Conservation (phyloP, 192 early-diverging fungal genomes). For the Backusella parvicylindrica region DNA sequence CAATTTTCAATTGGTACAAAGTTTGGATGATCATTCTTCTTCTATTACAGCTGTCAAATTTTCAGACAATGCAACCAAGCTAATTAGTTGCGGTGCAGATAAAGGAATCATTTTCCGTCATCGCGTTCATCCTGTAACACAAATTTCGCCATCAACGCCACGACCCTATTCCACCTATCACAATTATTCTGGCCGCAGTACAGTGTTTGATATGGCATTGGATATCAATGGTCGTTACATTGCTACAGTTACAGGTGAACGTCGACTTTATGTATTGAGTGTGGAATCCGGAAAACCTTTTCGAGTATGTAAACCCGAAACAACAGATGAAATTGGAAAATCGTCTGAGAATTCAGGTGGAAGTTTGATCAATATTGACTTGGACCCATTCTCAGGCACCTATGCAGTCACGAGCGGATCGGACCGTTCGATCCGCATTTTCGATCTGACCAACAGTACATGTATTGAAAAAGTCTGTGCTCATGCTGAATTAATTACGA, state of each 20-base stretch:
- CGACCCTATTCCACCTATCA: conserved; percentile 55
- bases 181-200: conserved; percentile 63
- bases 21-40: conserved; percentile 82
- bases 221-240: conserved; percentile 53
- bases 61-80: conserved; percentile 52
- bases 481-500: conserved; percentile 74
- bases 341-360: conserved; percentile 40
- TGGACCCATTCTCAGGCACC: conserved; percentile 66
- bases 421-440: conserved; percentile 68
- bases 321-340: conserved; percentile 34
- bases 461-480: conserved; percentile 58
- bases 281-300: conserved; percentile 66
- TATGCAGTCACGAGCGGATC: conserved; percentile 61
- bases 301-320: conserved; percentile 55
- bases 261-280: conserved; percentile 58
- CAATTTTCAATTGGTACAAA: conserved; percentile 65
- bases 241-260: conserved; percentile 66
- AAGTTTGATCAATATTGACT: conserved; percentile 58
- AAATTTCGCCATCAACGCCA: conserved; percentile 11
- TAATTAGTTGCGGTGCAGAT: conserved; percentile 80
- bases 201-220: conserved; percentile 72
- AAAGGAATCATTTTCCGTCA: conserved; percentile 76
- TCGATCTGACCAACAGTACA: conserved; percentile 61
- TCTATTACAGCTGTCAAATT: conserved; percentile 76
- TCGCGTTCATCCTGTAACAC: conserved; percentile 30